Evolutionary conservation across 1,284 basidiomycete species (phyloP).

Genomic region (Tilletia caries): DNA sequence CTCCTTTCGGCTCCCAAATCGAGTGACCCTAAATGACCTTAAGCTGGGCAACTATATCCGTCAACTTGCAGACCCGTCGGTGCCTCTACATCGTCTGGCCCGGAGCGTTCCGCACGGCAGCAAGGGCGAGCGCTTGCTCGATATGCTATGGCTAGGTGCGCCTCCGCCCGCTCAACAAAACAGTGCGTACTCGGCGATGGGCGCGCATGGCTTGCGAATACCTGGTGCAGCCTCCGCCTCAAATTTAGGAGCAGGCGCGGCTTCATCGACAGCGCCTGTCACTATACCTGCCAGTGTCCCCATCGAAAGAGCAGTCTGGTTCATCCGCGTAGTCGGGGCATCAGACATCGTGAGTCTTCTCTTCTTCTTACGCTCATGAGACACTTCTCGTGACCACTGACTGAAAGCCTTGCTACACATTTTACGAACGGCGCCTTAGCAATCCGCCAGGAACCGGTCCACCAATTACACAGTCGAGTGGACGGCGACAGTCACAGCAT

Average conservation of each 20-base stretch:
- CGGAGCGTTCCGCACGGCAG: constrained; percentile 89
- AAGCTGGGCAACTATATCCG: constrained; percentile 84
- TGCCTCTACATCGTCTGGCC: constrained; percentile 80
- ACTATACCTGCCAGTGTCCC: background rate
- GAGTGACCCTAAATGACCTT: constrained; percentile 84
- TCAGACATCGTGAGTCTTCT: constrained; percentile 74
- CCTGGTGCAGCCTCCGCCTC: background rate
- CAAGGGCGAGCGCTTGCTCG: constrained; percentile 84
- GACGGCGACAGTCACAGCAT: constrained; percentile 79
- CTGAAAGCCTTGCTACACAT: constrained; percentile 4
- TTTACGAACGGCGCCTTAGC: background rate
- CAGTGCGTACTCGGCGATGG: background rate
- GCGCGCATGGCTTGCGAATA: background rate
- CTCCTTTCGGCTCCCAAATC: constrained; percentile 31
- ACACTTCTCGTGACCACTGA: background rate
- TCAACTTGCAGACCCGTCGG: constrained; percentile 81
- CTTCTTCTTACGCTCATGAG: background rate
- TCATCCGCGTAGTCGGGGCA: constrained; percentile 86
- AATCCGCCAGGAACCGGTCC: constrained; percentile 31
- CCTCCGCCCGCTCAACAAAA: constrained; percentile 20
- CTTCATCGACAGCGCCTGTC: background rate
- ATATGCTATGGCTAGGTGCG: constrained; percentile 68
- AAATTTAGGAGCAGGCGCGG: background rate
- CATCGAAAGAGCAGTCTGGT: constrained; percentile 86
- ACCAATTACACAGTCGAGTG: constrained; percentile 79